Percentiles rank a stretch among this genome's conserved stretches.
Evolutionary conservation across 495 filamentous ascomycete species (phyloP).

Genomic region (Neurospora hispaniola): DNA sequence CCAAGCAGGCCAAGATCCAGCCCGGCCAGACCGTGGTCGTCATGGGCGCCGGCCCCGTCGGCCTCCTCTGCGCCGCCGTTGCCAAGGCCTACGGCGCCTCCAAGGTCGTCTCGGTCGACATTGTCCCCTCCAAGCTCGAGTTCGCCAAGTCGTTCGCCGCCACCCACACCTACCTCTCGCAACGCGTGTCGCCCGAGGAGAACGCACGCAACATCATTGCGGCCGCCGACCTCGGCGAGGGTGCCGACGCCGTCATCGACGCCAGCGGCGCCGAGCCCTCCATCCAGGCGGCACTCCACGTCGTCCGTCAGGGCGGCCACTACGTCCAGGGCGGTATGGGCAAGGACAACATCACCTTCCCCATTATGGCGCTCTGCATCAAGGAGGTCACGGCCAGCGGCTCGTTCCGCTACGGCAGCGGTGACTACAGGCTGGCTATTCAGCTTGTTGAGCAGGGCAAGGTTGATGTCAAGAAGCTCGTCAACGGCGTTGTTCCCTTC

Average conservation of each 20-base stretch:
- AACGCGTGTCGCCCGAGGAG: constrained; percentile 47
- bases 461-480: constrained; percentile 60
- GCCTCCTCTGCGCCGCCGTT: constrained; percentile 69
- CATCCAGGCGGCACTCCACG: constrained; percentile 65
- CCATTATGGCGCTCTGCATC: constrained; percentile 67
- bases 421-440: constrained; percentile 71
- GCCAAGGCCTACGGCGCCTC: constrained; percentile 68
- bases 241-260: constrained; percentile 74
- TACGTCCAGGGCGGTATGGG: constrained; percentile 86
- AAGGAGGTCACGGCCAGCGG: constrained; percentile 78
- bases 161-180: constrained; percentile 52
- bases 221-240: constrained; percentile 38
- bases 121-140: constrained; percentile 54
- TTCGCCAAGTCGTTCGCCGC: constrained; percentile 60
- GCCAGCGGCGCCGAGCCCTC: constrained; percentile 69
- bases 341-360: constrained; percentile 63
- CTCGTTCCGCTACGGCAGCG: constrained; percentile 71
- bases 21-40: constrained; percentile 69
- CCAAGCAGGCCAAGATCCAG: constrained; percentile 52
- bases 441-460: constrained; percentile 52
- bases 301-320: constrained; percentile 58
- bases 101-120: constrained; percentile 66
- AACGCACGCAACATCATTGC: constrained; percentile 50
- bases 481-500: constrained; percentile 61
- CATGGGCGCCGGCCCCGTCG: constrained; percentile 79